Evolutionary conservation across 495 filamentous ascomycete genomes (phyloP), one percentile per base, ranked within the genome.

Genomic region (Talaromyces adpressus): DNA sequence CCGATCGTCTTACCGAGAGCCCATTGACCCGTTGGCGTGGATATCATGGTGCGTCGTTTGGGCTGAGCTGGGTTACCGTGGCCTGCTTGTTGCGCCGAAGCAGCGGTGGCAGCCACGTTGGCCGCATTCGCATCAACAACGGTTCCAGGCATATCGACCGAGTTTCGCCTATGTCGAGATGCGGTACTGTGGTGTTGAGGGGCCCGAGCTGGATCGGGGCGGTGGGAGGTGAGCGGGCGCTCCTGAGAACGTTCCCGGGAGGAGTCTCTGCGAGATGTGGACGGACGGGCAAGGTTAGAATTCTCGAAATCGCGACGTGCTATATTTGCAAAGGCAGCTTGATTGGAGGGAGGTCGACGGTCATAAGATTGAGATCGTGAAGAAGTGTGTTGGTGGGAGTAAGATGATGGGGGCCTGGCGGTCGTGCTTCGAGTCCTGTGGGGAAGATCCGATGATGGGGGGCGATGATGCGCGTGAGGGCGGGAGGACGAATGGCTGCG

Each of bases 1-100:
- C 94, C 94, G 64, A 99, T 94, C 3, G 94, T 99, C 80, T 99
- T 98, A 22, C 93, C 94, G 56, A 99, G 81, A 27, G 90, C 83
- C 90, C 93, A 99, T 77, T 91, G 85, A 49, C 93, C 93, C 2
- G 91, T 91, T 29, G 85, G 85, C 4, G 92, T 91, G 34, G 86
- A 87, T 68, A 95, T 91, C 49, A 90, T 91, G 39, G 91, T 94
- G 64, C 92, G 85, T 66, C 91, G 86, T 64, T 87, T 85, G 32
- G 83, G 73, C 69, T 83, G 75, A 68, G 80, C 75, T 68, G 81
- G 68, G 68, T 75, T 68, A 25, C 65, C 57, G 75, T 62, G 65
- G 76, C 68, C 45, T 71, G 72, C 63, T 70, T 78, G 66, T 23
- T 73, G 71, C 16, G 81, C 71, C 18, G 73, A 63, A 5, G 66